phyloP scores from a whole-genome alignment of 495 filamentous ascomycete species.

The Ramalina peruviana region DNA sequence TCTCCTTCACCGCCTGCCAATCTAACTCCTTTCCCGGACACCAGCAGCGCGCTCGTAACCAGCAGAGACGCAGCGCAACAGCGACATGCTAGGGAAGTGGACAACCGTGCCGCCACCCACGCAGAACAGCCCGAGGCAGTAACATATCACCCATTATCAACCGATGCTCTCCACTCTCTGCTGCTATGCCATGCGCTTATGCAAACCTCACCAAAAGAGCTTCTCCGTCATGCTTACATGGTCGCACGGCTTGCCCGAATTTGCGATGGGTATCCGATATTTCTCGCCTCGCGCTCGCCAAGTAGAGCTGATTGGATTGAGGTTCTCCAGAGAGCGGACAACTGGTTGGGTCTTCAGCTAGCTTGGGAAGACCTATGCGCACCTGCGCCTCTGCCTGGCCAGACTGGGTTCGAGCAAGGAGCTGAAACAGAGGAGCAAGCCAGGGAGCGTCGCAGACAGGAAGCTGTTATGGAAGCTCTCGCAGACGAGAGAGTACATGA shows the following conservation, averaged over 20 bases:
- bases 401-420: constrained; percentile 20
- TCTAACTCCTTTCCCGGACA: constrained; percentile 43
- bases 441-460: constrained; percentile 44
- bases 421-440: constrained; percentile 34
- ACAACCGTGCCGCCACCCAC: constrained; percentile 10
- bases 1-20: constrained; percentile 37
- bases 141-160: constrained; percentile 66
- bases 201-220: constrained; percentile 59
- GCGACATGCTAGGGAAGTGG: constrained; percentile 24
- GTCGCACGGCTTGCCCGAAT: constrained; percentile 58
- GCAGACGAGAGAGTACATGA: constrained; percentile 51
- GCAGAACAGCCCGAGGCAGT: constrained; percentile 43
- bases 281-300: constrained; percentile 57
- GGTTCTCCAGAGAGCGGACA: constrained; percentile 46
- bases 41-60: constrained; percentile 18
- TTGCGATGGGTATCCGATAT: constrained; percentile 66
- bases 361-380: constrained; percentile 60
- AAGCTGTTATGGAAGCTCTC: constrained; percentile 49
- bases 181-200: constrained; percentile 58
- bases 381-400: constrained; percentile 45
- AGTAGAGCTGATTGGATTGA: constrained; percentile 70
- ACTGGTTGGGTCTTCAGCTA: constrained; percentile 47
- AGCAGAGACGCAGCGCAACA: constrained; percentile 11
- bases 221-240: constrained; percentile 65
- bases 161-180: constrained; percentile 59